A percentile compares a stretch with the other conserved stretches of the same genome.
These are phyloP conservation scores for Suillus clintonianus DNA, from an alignment of 768 basidiomycete genomes.

Conservation along the genomic window DNA sequence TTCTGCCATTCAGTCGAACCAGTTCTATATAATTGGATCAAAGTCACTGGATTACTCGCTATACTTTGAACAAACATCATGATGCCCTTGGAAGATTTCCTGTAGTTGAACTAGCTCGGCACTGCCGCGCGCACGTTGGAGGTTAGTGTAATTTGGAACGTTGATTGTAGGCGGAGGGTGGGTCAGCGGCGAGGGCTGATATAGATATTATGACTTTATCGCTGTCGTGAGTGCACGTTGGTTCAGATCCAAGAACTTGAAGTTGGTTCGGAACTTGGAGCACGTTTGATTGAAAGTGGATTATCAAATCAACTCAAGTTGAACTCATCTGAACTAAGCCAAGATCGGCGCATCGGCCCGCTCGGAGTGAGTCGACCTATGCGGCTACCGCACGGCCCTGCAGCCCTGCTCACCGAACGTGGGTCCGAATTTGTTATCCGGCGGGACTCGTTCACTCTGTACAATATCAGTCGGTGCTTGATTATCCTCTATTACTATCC, in stretches of 20 bases:
- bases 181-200: no score
- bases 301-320: not conserved
- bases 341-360: not conserved
- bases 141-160: not conserved
- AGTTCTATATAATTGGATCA: slow-evolving; percentile 21
- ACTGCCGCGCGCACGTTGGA: not conserved
- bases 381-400: no score
- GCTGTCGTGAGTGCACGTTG: no score
- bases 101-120: not conserved
- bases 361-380: not conserved
- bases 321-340: not conserved
- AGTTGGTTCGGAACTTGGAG: no score
- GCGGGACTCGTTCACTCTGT: not conserved
- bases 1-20: slow-evolving; percentile 38
- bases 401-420: not conserved
- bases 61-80: not conserved
- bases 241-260: no score
- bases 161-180: not conserved
- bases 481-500: not conserved
- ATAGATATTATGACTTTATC: no score
- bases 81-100: not conserved
- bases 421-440: not conserved
- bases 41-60: not conserved
- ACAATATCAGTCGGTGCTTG: not conserved
- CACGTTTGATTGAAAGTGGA: no score